Evolutionary conservation across 75 land plant genomes (phyloP), one percentile per base, ranked within the genome.

Genomic region (Pseudotsuga menziesii): DNA sequence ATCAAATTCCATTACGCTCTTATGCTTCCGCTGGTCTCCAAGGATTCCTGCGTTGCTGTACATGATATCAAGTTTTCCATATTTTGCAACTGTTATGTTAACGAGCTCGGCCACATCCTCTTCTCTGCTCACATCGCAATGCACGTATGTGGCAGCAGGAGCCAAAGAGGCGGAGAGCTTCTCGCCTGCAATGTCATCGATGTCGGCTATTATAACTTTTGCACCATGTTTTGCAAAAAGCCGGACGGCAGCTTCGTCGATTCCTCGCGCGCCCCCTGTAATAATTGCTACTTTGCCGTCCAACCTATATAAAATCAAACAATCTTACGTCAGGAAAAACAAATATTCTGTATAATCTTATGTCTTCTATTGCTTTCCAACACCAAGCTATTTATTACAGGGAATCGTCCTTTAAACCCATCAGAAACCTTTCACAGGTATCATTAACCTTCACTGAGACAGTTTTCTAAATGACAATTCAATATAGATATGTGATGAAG

Each of bases 181-280:
- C 22, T 35, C 32, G 1, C 96, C 98, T 0, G 78, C 58, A 7
- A 52, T 59, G 54, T 85, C 85, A 25, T 90, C 77, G 0, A 94
- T 78, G 66, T 94, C 98, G 1, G 96, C 95, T 12, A 92, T 80
- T 12, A 93, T 82, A 14, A 94, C 95, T 54, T 77, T 80, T 9
- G 98, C 98, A 4, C 98, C 96, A 59, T 93, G 82, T 22, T 26
- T 59, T 4, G 83, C 89, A 62, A 93, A 93, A 11, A 91, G 82
- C 55, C 86, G 78, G 2, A 79, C 87, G 3, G 87, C 80, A 2
- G 91, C 94, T 72, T 87, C 92, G 4, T 94, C 94, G 22, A 93
- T 93, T 6, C 96, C 96, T 61, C 83, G 75, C 0, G 92, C 94
- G 3, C 94, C 94, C 4, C 96, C 96, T 17, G 96, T 93, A 12